phyloP scores from a whole-genome alignment of 805 yeast genomes.

The Candida piceae region DNA sequence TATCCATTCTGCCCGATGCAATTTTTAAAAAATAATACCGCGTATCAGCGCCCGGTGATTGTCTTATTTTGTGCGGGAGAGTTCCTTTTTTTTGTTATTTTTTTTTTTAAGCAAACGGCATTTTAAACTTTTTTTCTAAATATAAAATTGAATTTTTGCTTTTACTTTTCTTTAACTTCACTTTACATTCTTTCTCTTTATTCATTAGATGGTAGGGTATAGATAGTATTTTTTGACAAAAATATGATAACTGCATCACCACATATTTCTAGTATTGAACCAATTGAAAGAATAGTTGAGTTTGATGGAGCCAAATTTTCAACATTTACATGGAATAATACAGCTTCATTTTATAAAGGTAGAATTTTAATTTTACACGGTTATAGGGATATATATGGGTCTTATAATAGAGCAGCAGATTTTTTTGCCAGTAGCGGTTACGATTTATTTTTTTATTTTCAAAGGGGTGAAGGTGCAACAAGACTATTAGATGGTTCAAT shows the following conservation, averaged over 20 bases:
- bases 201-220: too few species aligned
- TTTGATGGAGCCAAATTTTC: conserved; percentile 20
- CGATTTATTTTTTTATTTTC: conserved; percentile 66
- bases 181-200: too few species aligned
- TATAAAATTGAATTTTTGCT: too few species aligned
- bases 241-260: not conserved
- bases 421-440: conserved; percentile 47
- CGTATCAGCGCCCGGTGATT: too few species aligned
- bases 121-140: too few species aligned
- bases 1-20: too few species aligned
- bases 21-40: too few species aligned
- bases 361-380: conserved; percentile 65
- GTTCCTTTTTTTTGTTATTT: too few species aligned
- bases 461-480: conserved; percentile 71
- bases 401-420: conserved; percentile 52
- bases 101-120: too few species aligned
- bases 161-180: too few species aligned
- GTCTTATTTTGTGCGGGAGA: too few species aligned
- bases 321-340: conserved; percentile 17
- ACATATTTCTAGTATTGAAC: not conserved
- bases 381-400: conserved; percentile 51
- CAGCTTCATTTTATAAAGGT: conserved; percentile 35
- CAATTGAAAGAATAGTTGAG: conserved; percentile 3
- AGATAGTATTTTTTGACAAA: too few species aligned
- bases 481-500: conserved; percentile 41